Evolutionary conservation across 225 moss, liverwort and hornwort species (phyloP).

Genomic region (Bryum argenteum): DNA sequence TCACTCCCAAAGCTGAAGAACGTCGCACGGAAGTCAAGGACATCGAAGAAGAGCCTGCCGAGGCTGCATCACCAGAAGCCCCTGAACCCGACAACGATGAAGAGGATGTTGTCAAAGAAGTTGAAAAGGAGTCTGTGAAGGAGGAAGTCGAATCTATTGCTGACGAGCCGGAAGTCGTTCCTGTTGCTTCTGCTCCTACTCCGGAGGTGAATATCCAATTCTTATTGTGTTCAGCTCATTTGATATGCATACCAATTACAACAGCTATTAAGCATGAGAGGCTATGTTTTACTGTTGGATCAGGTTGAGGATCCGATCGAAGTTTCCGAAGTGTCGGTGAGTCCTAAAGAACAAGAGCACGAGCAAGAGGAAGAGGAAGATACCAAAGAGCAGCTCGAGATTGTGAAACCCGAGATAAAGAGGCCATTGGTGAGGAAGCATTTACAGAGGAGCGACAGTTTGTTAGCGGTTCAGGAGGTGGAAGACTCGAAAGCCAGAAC

Average conservation of each 20-base stretch:
- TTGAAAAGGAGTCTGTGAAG: too few relatives aligned
- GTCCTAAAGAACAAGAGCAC: neutral
- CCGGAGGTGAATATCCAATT: neutral
- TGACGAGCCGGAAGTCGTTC: neutral
- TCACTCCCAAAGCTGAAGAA: conserved; percentile 28
- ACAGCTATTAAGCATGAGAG: too few relatives aligned
- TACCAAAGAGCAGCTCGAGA: conserved; percentile 21
- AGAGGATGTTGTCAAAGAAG: neutral
- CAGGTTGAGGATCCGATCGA: neutral
- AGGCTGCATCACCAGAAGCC: conserved; percentile 23
- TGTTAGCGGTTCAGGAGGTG: conserved; percentile 46
- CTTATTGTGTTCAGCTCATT: too few relatives aligned
- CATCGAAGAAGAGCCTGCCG: conserved; percentile 20
- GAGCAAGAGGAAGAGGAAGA: neutral
- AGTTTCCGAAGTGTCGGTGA: conserved; percentile 16
- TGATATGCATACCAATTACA: too few relatives aligned
- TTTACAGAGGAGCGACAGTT: conserved; percentile 50
- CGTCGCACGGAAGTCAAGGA: conserved; percentile 31
- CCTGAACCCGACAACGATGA: conserved; percentile 16
- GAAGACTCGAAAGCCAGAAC: conserved; percentile 36
- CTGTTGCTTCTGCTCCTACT: neutral
- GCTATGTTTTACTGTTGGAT: neutral
- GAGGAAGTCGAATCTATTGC: neutral
- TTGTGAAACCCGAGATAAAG: conserved; percentile 10
- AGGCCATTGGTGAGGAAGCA: conserved; percentile 27